Evolutionary conservation across 352 stramenopile genomes (phyloP).

Genomic region (Halophytophthora polymorphica): DNA sequence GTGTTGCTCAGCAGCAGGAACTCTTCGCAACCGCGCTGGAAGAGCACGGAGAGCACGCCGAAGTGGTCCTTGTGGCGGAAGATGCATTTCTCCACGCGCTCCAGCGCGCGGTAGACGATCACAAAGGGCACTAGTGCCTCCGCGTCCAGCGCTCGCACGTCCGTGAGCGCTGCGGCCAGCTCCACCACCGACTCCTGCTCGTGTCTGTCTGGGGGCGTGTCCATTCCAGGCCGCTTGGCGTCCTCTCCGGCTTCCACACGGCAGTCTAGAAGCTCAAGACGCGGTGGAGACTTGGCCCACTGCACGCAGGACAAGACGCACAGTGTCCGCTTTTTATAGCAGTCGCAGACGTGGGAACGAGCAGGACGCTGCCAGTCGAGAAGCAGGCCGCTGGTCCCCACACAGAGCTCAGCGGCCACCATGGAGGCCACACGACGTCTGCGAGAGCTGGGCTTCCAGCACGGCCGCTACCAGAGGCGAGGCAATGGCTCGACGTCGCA

Average conservation of each 20-base stretch:
- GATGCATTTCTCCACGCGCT: conserved; percentile 36
- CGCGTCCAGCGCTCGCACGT: conserved; percentile 21
- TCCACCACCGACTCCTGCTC: conserved; percentile 41
- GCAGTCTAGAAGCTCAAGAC: too few species aligned
- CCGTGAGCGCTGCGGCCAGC: conserved; percentile 37
- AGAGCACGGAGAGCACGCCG: conserved; percentile 30
- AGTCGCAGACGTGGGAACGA: background rate
- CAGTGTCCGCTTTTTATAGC: background rate
- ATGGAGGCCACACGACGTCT: conserved; percentile 32
- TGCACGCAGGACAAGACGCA: conserved; percentile 2
- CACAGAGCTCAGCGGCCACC: conserved; percentile 4
- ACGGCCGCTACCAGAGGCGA: conserved; percentile 57
- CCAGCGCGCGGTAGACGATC: conserved; percentile 24
- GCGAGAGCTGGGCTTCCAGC: conserved; percentile 34
- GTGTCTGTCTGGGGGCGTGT: conserved; percentile 12
- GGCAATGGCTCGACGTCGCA: background rate
- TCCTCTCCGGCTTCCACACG: too few species aligned
- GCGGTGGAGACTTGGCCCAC: too few species aligned
- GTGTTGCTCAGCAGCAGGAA: conserved; percentile 64
- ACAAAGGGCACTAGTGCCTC: conserved; percentile 8
- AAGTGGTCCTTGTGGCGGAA: conserved; percentile 50
- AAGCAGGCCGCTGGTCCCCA: background rate
- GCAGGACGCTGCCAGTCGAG: background rate
- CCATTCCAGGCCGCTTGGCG: background rate
- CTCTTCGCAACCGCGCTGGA: conserved; percentile 62